phyloP scores from a whole-genome alignment of 257 asterid genomes.

The Verbascum thapsus region DNA sequence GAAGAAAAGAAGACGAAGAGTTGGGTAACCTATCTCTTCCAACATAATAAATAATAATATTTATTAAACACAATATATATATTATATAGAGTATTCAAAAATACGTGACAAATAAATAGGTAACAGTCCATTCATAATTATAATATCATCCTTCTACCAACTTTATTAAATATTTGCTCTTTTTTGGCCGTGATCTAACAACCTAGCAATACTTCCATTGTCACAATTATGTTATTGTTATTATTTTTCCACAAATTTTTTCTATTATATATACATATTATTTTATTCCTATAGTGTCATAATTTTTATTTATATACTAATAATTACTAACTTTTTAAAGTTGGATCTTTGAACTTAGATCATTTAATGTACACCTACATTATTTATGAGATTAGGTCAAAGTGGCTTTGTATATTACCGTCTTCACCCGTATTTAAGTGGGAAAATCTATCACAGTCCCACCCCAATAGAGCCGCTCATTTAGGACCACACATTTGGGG shows the following conservation, averaged over 20 bases:
- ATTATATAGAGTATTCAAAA: conserved; percentile 35
- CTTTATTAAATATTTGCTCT: conserved; percentile 48
- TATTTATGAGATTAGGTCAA: conserved; percentile 41
- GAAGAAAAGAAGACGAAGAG: conserved; percentile 47
- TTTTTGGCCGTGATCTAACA: conserved; percentile 57
- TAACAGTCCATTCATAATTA: conserved; percentile 32
- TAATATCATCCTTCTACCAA: conserved; percentile 57
- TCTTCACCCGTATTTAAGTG: no score
- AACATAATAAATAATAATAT: background rate
- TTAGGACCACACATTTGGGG: no score
- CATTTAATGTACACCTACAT: conserved; percentile 45
- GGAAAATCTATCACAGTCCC: no score
- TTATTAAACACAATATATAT: background rate
- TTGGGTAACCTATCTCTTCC: conserved; percentile 63
- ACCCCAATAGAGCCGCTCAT: no score
- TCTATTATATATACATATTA: conserved; percentile 3
- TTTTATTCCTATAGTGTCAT: conserved; percentile 21
- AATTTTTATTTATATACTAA: conserved; percentile 33
- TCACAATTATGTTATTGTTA: conserved; percentile 18
- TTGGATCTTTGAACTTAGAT: conserved; percentile 29
- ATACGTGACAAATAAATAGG: conserved; percentile 44
- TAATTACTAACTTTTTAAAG: background rate
- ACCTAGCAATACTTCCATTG: conserved; percentile 34
- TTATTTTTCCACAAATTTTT: conserved; percentile 1
- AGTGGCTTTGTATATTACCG: conserved; percentile 26